phyloP scores from a whole-genome alignment of 495 filamentous ascomycete species.

The Penicillium steckii region DNA sequence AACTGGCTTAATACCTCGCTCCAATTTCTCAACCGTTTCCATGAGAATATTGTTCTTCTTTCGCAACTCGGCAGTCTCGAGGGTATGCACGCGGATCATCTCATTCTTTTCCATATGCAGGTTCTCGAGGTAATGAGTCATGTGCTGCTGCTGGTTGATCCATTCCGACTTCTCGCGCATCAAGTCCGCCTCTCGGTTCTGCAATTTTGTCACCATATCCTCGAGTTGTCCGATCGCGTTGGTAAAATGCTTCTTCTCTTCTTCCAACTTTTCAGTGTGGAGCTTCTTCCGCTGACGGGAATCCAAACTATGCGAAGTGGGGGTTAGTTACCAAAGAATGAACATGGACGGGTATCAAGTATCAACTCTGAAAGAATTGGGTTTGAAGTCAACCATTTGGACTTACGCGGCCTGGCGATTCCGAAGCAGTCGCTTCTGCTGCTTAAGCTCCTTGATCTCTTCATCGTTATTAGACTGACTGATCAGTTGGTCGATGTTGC shows the following conservation, averaged over 20 bases:
- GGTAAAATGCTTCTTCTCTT: constrained; percentile 90
- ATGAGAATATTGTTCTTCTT: constrained; percentile 91
- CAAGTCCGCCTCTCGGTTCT: constrained; percentile 57
- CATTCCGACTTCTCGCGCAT: constrained; percentile 67
- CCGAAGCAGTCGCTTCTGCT: constrained; percentile 91
- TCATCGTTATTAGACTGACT: constrained; percentile 84
- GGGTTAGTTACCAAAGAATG: constrained; percentile 33
- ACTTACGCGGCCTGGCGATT: constrained; percentile 97
- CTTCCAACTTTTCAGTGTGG: constrained; percentile 94
- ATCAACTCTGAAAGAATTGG: background rate
- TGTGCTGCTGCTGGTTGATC: constrained; percentile 64
- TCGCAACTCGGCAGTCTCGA: constrained; percentile 91
- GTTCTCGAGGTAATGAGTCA: constrained; percentile 70
- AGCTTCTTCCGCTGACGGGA: constrained; percentile 98
- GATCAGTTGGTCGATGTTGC: constrained; percentile 94
- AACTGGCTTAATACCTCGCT: constrained; percentile 63
- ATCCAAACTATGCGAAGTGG: constrained; percentile 64
- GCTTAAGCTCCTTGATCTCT: constrained; percentile 96
- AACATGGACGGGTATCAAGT: constrained; percentile 2
- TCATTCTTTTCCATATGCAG: constrained; percentile 89
- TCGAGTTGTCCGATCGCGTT: constrained; percentile 73
- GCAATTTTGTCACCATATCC: constrained; percentile 64
- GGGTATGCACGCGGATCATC: constrained; percentile 81
- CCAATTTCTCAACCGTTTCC: constrained; percentile 78
- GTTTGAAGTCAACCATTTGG: background rate